A percentile compares a stretch with the other conserved stretches of the same genome.
Conservation (phyloP, 352 stramenopile species). For the Thalassiosira oceanica region DNA sequence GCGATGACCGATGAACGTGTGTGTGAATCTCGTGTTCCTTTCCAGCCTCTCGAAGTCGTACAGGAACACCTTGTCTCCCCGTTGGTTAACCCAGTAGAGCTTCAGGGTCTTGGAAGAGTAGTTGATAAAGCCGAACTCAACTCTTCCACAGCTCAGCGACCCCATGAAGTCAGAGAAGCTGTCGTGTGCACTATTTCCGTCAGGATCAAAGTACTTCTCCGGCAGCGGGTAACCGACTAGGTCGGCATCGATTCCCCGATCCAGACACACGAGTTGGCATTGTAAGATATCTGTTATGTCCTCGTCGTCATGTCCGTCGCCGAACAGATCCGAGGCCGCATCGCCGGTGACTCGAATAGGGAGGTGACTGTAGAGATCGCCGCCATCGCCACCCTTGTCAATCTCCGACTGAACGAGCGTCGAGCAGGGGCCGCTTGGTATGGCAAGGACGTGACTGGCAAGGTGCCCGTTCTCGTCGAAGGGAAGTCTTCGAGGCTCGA, state of each 20-base stretch:
- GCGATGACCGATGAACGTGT: conserved; percentile 61
- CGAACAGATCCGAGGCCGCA: conserved; percentile 22
- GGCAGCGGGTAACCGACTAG: conserved; percentile 46
- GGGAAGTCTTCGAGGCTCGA: conserved; percentile 19
- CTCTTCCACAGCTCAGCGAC: conserved; percentile 24
- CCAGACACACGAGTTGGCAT: conserved; percentile 48
- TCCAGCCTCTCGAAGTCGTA: conserved; percentile 47
- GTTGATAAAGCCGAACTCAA: conserved; percentile 65
- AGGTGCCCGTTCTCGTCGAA: conserved; percentile 47
- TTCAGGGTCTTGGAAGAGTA: conserved; percentile 45
- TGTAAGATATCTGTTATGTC: conserved; percentile 1
- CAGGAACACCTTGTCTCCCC: conserved; percentile 10
- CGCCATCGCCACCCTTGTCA: background rate
- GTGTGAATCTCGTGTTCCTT: conserved; percentile 58
- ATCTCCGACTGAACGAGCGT: conserved; percentile 18
- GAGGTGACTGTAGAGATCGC: conserved; percentile 17
- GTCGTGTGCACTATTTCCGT: conserved; percentile 5
- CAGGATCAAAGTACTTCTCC: conserved; percentile 41
- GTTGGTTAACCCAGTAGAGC: conserved; percentile 51
- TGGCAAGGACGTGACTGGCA: conserved; percentile 35
- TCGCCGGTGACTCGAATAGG: conserved; percentile 30
- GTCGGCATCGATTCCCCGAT: conserved; percentile 43
- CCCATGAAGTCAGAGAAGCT: conserved; percentile 8
- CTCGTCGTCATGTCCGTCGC: background rate
- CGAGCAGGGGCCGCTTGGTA: conserved; percentile 28